A percentile compares a stretch with the other conserved stretches of the same genome.
These are phyloP conservation scores for Wickerhamiella brachini DNA, from an alignment of 805 yeast genomes.

Conservation along the genomic window DNA sequence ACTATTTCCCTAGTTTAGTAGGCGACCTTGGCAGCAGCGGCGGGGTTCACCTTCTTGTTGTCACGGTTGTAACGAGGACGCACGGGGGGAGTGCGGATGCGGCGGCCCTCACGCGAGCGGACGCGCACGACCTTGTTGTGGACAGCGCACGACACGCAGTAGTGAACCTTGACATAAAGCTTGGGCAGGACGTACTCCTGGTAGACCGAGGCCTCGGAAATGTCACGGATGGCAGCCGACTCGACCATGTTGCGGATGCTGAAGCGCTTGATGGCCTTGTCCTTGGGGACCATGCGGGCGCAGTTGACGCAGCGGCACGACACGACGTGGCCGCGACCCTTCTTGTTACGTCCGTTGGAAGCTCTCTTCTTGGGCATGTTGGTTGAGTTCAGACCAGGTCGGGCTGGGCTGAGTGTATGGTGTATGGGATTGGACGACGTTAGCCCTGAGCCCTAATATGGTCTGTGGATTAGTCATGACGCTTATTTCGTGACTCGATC, in stretches of 20 bases:
- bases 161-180: conserved; percentile 98
- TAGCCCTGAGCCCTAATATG: conserved; percentile 2
- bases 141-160: conserved; percentile 99
- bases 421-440: background rate
- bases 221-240: conserved; percentile 98
- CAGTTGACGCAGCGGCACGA: conserved; percentile 99
- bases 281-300: conserved; percentile 99
- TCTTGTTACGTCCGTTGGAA: conserved; percentile 99
- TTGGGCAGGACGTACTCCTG: conserved; percentile 98
- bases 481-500: too few relatives aligned
- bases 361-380: conserved; percentile 99
- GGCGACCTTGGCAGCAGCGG: conserved; percentile 60
- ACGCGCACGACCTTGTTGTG: conserved; percentile 99
- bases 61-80: conserved; percentile 94
- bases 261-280: conserved; percentile 99
- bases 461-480: background rate
- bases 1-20: background rate
- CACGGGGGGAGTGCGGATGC: conserved; percentile 96
- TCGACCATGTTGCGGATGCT: conserved; percentile 99
- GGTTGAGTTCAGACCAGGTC: conserved; percentile 1
- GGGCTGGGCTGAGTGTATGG: background rate
- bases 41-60: conserved; percentile 92
- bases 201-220: conserved; percentile 98
- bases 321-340: conserved; percentile 99
- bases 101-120: conserved; percentile 98